Evolutionary conservation across 495 filamentous ascomycete genomes (phyloP).

Genomic region (Penicillium steckii): DNA sequence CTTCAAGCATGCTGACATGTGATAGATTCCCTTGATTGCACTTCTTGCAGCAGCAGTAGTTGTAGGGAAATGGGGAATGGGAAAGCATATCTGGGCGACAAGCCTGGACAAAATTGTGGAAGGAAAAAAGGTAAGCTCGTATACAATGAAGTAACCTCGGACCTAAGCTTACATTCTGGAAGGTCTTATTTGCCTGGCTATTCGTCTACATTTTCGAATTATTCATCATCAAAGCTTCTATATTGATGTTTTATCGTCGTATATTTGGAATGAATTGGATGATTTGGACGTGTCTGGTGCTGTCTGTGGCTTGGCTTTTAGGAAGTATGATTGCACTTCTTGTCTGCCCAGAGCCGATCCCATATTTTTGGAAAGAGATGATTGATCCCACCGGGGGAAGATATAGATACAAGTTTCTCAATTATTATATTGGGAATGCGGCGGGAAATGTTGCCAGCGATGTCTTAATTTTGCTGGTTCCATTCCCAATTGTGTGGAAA

Average conservation of each 20-base stretch:
- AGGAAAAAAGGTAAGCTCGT: conserved; percentile 7
- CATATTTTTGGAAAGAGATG: conserved; percentile 20
- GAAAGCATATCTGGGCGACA: conserved; percentile 18
- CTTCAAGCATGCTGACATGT: not conserved
- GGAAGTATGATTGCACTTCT: conserved; percentile 19
- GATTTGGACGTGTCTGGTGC: conserved; percentile 8
- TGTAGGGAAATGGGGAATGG: conserved; percentile 15
- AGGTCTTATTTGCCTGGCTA: conserved; percentile 19
- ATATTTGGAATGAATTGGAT: conserved; percentile 18
- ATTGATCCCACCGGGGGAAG: conserved; percentile 4
- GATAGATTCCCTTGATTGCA: not conserved
- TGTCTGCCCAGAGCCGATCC: conserved; percentile 7
- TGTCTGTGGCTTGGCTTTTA: conserved; percentile 10
- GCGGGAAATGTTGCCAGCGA: conserved; percentile 52
- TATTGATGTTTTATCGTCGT: conserved; percentile 26
- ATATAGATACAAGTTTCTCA: conserved; percentile 17
- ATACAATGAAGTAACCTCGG: not conserved
- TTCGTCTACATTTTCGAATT: conserved; percentile 21
- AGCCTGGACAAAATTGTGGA: conserved; percentile 5
- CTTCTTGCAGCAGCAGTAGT: not conserved
- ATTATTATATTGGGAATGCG: conserved; percentile 42
- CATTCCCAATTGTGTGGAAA: conserved; percentile 42
- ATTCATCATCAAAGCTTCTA: conserved; percentile 17
- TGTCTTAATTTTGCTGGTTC: conserved; percentile 50
- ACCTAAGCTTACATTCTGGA: not conserved